These are phyloP conservation scores for Astrothelium macrocarpum DNA, from an alignment of 495 filamentous ascomycete genomes.

Conservation along the genomic window DNA sequence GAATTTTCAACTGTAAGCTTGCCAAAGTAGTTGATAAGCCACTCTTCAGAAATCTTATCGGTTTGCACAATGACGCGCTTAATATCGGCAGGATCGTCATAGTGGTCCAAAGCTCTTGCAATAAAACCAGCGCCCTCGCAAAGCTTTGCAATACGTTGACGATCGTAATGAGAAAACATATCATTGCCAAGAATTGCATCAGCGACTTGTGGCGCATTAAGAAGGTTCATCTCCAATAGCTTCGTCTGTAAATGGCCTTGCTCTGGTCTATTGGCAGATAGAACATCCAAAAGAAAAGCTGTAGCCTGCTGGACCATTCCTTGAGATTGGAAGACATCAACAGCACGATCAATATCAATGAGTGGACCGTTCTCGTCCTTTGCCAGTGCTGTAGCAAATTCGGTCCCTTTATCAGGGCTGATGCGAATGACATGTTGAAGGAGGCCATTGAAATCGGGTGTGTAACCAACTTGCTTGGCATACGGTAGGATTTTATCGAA, in stretches of 20 bases:
- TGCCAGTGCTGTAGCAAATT: conserved; percentile 82
- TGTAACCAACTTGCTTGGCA: conserved; percentile 69
- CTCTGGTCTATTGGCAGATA: conserved; percentile 90
- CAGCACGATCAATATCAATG: conserved; percentile 87
- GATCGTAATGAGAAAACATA: conserved; percentile 96
- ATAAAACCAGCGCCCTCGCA: conserved; percentile 67
- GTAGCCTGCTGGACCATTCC: conserved; percentile 97
- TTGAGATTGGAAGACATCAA: conserved; percentile 95
- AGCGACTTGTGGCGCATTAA: conserved; percentile 92
- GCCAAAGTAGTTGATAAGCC: conserved; percentile 86
- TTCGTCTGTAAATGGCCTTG: conserved; percentile 89
- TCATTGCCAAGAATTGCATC: conserved; percentile 96
- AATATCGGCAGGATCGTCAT: conserved; percentile 78
- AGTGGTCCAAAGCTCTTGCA: conserved; percentile 70
- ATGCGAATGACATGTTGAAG: conserved; percentile 85
- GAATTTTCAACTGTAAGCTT: conserved; percentile 90
- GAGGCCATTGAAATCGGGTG: conserved; percentile 82
- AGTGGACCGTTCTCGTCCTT: conserved; percentile 75
- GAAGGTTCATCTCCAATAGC: conserved; percentile 93
- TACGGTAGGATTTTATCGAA: conserved; percentile 94
- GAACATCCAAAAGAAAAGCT: conserved; percentile 87
- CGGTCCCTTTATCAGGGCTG: conserved; percentile 88
- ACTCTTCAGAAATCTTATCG: conserved; percentile 77
- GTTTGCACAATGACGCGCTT: conserved; percentile 78
- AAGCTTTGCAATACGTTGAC: conserved; percentile 70